Conservation (phyloP, 2,329 filamentous ascomycete species). For the Mycosphaerella arachidis region DNA sequence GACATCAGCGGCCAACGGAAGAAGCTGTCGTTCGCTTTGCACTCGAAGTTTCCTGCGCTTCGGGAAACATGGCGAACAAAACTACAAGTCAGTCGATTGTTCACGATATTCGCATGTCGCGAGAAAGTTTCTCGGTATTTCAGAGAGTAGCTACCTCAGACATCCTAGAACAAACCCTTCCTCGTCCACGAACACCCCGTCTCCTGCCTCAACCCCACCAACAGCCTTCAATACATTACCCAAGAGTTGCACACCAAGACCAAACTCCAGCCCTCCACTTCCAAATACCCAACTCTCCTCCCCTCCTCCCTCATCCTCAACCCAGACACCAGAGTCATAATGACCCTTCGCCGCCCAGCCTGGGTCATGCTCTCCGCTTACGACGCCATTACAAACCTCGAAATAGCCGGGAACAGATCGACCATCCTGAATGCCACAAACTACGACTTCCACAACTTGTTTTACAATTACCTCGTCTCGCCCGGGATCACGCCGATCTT, state of each 20-base stretch:
- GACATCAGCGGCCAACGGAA: too few species aligned
- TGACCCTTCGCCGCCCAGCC: neutral
- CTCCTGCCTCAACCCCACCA: neutral
- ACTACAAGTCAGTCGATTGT: too few species aligned
- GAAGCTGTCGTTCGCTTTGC: too few species aligned
- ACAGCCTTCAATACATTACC: neutral
- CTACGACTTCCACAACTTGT: slow-evolving; percentile 28
- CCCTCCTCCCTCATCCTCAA: neutral
- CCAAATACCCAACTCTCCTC: neutral
- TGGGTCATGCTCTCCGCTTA: neutral
- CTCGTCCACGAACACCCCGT: neutral
- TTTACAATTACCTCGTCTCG: slow-evolving; percentile 35
- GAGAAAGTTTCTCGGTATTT: too few species aligned
- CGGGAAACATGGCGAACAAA: too few species aligned
- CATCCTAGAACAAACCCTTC: neutral
- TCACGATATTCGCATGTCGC: too few species aligned
- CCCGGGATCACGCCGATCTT: slow-evolving; percentile 27
- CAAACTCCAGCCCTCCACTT: neutral
- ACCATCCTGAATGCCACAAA: slow-evolving; percentile 25
- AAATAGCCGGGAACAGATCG: slow-evolving; percentile 10
- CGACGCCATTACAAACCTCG: neutral
- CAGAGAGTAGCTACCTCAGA: too few species aligned
- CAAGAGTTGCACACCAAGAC: neutral
- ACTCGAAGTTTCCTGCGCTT: too few species aligned
- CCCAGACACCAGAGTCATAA: neutral